Base-by-base conservation (phyloP, 2,329 filamentous ascomycete species). In the Davidsoniella virescens region DNA sequence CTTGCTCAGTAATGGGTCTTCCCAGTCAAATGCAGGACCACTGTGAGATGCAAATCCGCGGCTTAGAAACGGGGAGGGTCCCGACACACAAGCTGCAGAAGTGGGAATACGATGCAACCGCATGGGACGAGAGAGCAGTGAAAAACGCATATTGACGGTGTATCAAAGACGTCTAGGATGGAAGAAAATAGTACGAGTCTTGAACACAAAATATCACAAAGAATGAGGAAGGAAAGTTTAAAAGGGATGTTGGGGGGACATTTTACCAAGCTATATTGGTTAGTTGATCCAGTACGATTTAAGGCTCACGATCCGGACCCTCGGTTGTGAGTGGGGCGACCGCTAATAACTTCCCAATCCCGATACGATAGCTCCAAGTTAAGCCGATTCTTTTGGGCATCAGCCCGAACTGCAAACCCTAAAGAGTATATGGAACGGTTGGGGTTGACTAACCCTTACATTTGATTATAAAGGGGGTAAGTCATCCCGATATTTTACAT, bases 1-100 rank as follows among this genome's bases (percentile, higher is more conserved):
- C 59, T 78, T 80, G 36, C 81, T 72, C 23, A 73, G 75, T 52
- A 98, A 70, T 17, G 92, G 88, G 62, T 98, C 92, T 63, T 92
- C 76, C 90, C 92, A 98, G 64, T 94, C 80, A 64, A 95, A 96
- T 1, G 18, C 44, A 9, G 36, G 16, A 16, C 10, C 29, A n/a
- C 23, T 14, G 12, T 44, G 18, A 1, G 48, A 40, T 18, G 44
- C 47, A 37, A 38, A 47, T 10, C 20, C 39, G 17, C 50, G 40
- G 18, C 16, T 6, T 7, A 23, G 9, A 2, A 38, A 17, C 18
- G 40, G 5, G 3, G 26, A 33, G 26, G 26, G 7, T 2, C 2
- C 10, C 7, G 26, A 9, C 26, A 33, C 26, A 12, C 3, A 33
- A 33, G 26, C 26, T 38, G 33, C 29, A 18, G 42, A 26, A 18